phyloP scores from a whole-genome alignment of 176 grass and related monocot species.

The Oryza australiensis region DNA sequence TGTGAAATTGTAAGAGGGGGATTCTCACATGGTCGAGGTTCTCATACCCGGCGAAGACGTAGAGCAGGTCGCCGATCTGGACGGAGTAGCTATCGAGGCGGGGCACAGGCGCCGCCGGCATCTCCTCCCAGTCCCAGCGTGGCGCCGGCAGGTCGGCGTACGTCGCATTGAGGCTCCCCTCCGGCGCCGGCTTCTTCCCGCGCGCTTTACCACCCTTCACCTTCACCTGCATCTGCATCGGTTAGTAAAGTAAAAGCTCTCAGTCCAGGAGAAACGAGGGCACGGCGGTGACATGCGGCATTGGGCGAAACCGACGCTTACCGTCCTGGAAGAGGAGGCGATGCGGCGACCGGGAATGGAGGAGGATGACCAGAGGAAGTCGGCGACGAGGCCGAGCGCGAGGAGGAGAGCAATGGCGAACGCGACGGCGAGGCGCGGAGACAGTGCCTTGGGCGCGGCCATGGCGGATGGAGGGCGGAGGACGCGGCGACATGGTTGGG shows the following conservation, averaged over 20 bases:
- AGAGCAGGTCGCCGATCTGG: conserved; percentile 70
- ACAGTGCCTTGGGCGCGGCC: conserved; percentile 35
- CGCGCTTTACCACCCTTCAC: conserved; percentile 10
- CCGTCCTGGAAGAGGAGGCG: background rate
- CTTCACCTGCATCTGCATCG: conserved; percentile 44
- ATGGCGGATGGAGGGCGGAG: background rate
- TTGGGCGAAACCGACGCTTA: background rate
- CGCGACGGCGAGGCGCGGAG: conserved; percentile 32
- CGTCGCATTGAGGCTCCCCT: conserved; percentile 59
- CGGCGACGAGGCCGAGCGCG: conserved; percentile 52
- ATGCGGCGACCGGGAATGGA: background rate
- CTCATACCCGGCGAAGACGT: conserved; percentile 82
- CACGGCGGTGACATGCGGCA: background rate
- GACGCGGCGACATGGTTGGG: background rate
- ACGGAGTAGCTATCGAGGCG: conserved; percentile 74
- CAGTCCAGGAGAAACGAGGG: background rate
- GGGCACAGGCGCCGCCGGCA: conserved; percentile 71
- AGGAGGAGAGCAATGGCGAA: conserved; percentile 56
- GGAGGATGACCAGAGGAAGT: conserved; percentile 61
- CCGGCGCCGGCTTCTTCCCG: background rate
- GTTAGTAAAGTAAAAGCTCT: background rate
- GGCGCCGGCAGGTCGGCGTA: conserved; percentile 70
- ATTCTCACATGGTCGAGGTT: conserved; percentile 74
- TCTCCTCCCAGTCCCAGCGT: conserved; percentile 71
- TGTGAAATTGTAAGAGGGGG: background rate